Evolutionary conservation across 441 rosid genomes (phyloP).

Genomic region (Populus hybrid): DNA sequence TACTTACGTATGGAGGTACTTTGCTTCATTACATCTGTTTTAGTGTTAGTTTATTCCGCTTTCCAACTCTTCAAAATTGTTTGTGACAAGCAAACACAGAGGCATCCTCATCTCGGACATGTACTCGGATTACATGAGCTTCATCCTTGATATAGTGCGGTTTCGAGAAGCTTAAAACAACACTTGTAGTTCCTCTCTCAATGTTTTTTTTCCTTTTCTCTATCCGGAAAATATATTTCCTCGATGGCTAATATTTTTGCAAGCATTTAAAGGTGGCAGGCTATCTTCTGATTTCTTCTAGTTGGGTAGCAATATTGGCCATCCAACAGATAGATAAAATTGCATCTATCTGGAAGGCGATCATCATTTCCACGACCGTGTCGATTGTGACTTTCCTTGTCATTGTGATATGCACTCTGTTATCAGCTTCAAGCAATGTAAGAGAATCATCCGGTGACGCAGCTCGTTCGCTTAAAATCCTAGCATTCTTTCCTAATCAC

Average conservation of each 20-base stretch:
- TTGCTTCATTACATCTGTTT: constrained; percentile 46
- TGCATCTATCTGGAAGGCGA: constrained; percentile 38
- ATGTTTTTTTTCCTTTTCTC: background rate
- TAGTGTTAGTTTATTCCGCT: constrained; percentile 51
- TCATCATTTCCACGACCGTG: constrained; percentile 40
- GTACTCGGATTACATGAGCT: constrained; percentile 58
- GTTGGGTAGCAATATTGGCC: constrained; percentile 47
- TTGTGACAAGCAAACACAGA: constrained; percentile 55
- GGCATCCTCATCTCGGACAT: constrained; percentile 59
- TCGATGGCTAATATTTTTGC: constrained; percentile 16
- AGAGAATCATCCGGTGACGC: constrained; percentile 65
- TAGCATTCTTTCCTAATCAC: background rate
- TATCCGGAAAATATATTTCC: background rate
- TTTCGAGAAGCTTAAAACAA: background rate
- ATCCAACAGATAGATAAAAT: constrained; percentile 27
- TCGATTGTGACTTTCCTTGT: constrained; percentile 47
- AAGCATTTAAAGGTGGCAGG: constrained; percentile 40
- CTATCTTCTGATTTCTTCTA: constrained; percentile 65
- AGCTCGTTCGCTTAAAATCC: background rate
- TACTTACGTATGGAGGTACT: constrained; percentile 40
- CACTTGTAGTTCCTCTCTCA: background rate
- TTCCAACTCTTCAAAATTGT: constrained; percentile 68
- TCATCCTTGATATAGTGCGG: constrained; percentile 61
- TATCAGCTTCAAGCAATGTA: constrained; percentile 74
- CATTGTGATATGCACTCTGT: constrained; percentile 35